These are phyloP conservation scores for Benincasa hispida DNA, from an alignment of 306 rosid species.

Conservation along the genomic window DNA sequence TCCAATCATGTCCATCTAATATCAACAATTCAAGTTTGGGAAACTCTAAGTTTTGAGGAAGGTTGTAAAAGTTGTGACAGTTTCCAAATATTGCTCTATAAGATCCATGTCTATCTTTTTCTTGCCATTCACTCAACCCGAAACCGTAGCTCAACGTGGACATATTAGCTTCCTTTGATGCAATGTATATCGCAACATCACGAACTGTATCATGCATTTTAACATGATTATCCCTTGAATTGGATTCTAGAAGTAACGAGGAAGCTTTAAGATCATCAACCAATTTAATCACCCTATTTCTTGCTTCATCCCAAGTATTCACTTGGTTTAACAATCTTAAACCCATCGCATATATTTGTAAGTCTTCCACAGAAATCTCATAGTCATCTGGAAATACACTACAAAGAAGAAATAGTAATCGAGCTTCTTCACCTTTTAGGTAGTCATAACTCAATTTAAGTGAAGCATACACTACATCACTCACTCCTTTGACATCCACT, in stretches of 20 bases:
- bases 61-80: not conserved
- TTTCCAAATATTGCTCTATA: not conserved
- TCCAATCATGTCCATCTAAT: not conserved
- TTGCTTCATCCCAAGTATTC: not conserved
- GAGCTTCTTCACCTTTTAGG: not conserved
- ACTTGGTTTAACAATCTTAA: not conserved
- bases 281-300: not conserved
- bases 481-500: not conserved
- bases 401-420: not conserved
- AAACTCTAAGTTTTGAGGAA: not conserved
- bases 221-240: not conserved
- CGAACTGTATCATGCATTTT: too few relatives aligned
- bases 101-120: not conserved
- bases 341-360: not conserved
- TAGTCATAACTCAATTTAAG: conserved; percentile 10
- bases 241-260: not conserved
- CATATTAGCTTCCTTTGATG: not conserved
- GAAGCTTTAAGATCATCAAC: conserved; percentile 1
- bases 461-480: too few relatives aligned
- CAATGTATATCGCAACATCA: too few relatives aligned
- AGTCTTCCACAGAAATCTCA: not conserved
- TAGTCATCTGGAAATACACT: not conserved
- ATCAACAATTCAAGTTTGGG: not conserved
- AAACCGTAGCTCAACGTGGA: not conserved
- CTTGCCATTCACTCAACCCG: not conserved